Conservation (phyloP, 2,329 filamentous ascomycete species). For the Pyrenochaeta sp. region DNA sequence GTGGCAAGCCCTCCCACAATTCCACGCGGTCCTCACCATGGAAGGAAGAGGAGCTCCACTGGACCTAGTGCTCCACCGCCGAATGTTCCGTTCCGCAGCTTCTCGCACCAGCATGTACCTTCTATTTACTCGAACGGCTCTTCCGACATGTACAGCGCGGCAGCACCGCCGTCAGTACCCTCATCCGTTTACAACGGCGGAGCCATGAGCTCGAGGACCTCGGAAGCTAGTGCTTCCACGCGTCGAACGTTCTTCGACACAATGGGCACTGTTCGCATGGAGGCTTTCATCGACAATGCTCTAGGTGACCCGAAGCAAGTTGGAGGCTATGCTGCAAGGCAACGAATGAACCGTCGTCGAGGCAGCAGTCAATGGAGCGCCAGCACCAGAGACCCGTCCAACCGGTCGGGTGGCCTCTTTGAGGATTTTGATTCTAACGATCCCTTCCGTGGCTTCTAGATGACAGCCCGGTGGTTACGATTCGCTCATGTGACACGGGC, state of each 20-base stretch:
- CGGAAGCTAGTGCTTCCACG: slow-evolving; percentile 58
- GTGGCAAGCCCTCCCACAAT: slow-evolving; percentile 76
- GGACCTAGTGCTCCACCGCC: slow-evolving; percentile 76
- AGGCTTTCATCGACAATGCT: slow-evolving; percentile 81
- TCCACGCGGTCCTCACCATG: slow-evolving; percentile 73
- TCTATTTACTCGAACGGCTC: slow-evolving; percentile 50
- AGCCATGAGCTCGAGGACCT: slow-evolving; percentile 59
- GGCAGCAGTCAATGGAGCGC: slow-evolving; percentile 48
- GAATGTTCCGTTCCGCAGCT: slow-evolving; percentile 75
- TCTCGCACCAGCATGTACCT: slow-evolving; percentile 63
- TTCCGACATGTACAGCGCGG: slow-evolving; percentile 46
- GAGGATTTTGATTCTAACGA: slow-evolving; percentile 45
- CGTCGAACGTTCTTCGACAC: slow-evolving; percentile 78
- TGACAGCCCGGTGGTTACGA: slow-evolving; percentile 10
- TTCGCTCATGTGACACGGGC: slow-evolving; percentile 14
- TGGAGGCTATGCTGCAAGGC: slow-evolving; percentile 16
- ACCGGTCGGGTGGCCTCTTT: slow-evolving; percentile 38
- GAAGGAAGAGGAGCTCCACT: slow-evolving; percentile 88
- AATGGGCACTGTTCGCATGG: slow-evolving; percentile 91
- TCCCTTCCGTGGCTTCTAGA: slow-evolving; percentile 47
- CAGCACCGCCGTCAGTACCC: slow-evolving; percentile 43
- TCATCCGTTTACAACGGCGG: slow-evolving; percentile 50
- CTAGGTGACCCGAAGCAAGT: slow-evolving; percentile 31
- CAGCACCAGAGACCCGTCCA: slow-evolving; percentile 38
- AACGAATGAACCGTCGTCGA: slow-evolving; percentile 36